phyloP scores from a whole-genome alignment of 2,329 filamentous ascomycete genomes.

The Keithomyces neogunnii region DNA sequence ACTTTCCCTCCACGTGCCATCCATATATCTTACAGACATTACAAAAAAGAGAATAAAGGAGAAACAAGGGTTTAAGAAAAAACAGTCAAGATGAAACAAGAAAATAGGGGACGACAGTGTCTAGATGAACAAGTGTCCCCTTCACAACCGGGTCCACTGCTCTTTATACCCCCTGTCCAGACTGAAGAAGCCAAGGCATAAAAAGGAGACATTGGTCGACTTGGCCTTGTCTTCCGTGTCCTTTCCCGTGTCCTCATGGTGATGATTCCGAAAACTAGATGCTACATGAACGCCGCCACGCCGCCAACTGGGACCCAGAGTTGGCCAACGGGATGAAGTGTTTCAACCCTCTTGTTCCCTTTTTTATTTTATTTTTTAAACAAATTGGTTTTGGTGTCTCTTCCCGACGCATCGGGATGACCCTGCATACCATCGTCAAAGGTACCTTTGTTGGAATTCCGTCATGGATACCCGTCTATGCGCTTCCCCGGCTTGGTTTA shows the following conservation, averaged over 20 bases:
- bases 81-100: background rate
- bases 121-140: background rate
- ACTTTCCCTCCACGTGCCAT: background rate
- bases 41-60: background rate
- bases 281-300: slow-evolving; percentile 16
- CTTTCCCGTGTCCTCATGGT: background rate
- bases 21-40: background rate
- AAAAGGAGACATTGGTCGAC: too few relatives aligned
- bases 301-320: background rate
- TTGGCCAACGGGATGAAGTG: background rate
- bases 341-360: background rate
- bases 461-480: background rate
- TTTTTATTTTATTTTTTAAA: too few relatives aligned
- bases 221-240: background rate
- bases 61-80: background rate
- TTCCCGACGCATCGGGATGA: background rate
- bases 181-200: too few relatives aligned
- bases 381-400: background rate
- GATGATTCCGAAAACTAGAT: slow-evolving; percentile 9
- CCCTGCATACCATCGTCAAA: background rate
- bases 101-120: background rate
- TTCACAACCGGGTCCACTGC: background rate
- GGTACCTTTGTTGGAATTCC: background rate
- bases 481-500: background rate
- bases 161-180: too few relatives aligned